Evolutionary conservation across 257 asterid species (phyloP), one percentile per base, ranked within the genome.

Genomic region (Nyctanthes arbortristis): DNA sequence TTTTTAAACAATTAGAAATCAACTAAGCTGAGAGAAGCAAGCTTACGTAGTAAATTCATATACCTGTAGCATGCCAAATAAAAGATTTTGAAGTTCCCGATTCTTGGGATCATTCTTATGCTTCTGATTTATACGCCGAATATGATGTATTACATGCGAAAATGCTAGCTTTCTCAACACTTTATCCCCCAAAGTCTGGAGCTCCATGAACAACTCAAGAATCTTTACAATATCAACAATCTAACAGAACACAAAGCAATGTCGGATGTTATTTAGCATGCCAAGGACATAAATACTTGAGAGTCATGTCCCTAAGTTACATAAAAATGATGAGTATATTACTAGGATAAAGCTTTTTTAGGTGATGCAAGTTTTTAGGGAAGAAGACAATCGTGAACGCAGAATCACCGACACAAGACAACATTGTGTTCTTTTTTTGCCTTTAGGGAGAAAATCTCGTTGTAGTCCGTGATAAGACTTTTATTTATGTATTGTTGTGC

Each of bases 41-140:
- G 59, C 43, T 29, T 57, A 65, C 54, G 13, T 33, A 56, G 65
- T 43, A 71, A 56, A 55, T 49, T n/a, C 58, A 65, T 60, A 69
- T 72, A 93, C 99, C 96, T 91, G 95, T 55, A 94, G 84, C 93
- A 91, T 84, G 49, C 83, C 45, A 39, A 86, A 94, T 77, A 94
- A 76, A 64, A 82, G 81, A 70, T 77, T 89, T 77, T 94, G 97
- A 75, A 94, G 96, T 12, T 83, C 82, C 66, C 82, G 83, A 81
- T 94, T 94, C 81, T 79, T 89, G 12, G 81, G 83, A 63, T 94
- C 96, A 65, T 85, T 89, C 88, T 91, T 94, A 77, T 88, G 96
- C 84, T 87, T 91, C 85, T 81, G 93, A 81, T 94, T 94, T 97
- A 94, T 82, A 18, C 83, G 84, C 27, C 60, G 77, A 69, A 94